phyloP scores from a whole-genome alignment of 2,329 filamentous ascomycete species.

The Ascochyta rabiei region DNA sequence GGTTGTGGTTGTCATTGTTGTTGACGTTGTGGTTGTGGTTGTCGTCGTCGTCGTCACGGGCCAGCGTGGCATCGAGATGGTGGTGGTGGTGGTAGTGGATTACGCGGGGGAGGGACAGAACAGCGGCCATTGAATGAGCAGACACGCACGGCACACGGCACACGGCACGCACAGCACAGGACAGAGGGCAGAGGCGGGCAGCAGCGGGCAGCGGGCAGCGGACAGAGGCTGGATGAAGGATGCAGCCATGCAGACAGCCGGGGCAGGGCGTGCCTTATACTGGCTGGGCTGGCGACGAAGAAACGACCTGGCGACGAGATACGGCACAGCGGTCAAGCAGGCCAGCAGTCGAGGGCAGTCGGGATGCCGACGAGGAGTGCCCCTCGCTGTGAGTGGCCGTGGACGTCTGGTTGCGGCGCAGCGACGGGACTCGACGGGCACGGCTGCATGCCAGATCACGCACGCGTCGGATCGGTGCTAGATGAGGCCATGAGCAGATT shows the following conservation, averaged over 20 bases:
- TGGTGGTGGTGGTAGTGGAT: not conserved
- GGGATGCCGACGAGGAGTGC: constrained; percentile 19
- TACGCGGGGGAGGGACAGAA: not conserved
- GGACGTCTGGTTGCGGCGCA: not conserved
- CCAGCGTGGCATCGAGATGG: not conserved
- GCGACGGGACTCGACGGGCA: not conserved
- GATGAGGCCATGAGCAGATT: constrained; percentile 5
- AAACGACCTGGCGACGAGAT: constrained; percentile 24
- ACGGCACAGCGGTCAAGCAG: constrained; percentile 5
- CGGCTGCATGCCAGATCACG: constrained; percentile 10
- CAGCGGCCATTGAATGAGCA: not conserved
- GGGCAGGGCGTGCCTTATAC: constrained; percentile 12
- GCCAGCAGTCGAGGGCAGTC: not conserved
- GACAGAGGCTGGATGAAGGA: not conserved
- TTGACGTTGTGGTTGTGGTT: too few relatives aligned
- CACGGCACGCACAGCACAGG: not conserved
- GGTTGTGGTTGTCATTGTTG: too few relatives aligned
- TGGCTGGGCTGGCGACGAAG: constrained; percentile 8
- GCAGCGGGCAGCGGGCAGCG: not conserved
- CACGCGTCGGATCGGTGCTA: not conserved
- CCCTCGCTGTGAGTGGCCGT: not conserved
- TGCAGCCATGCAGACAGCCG: not conserved
- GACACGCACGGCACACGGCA: not conserved
- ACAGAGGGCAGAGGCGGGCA: not conserved
- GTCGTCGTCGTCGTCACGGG: not conserved